These are phyloP conservation scores for Blumeriella jaapii DNA, from an alignment of 2,329 filamentous ascomycete species.

Conservation along the genomic window DNA sequence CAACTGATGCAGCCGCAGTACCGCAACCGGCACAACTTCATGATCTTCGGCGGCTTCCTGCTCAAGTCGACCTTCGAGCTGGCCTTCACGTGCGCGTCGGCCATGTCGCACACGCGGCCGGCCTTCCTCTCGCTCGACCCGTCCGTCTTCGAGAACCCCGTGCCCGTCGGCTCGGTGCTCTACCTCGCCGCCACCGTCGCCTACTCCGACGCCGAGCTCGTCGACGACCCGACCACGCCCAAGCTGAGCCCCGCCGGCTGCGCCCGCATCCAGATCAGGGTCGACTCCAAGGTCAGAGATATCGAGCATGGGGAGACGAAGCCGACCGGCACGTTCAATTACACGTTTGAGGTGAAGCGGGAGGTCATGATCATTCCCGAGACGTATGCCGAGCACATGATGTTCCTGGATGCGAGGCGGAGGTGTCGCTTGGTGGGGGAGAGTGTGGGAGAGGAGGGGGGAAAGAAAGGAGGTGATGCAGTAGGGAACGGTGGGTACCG, in stretches of 20 bases:
- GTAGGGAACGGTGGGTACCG: constrained; percentile 3
- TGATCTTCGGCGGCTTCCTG: constrained; percentile 65
- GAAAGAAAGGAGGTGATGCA: constrained; percentile 12
- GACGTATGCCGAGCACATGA: constrained; percentile 29
- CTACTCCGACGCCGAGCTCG: constrained; percentile 50
- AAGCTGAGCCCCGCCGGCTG: constrained; percentile 31
- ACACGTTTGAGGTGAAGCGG: constrained; percentile 56
- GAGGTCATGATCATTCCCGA: constrained; percentile 54
- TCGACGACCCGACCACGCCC: constrained; percentile 20
- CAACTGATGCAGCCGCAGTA: constrained; percentile 65
- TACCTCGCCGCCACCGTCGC: constrained; percentile 58
- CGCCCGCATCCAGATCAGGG: constrained; percentile 54
- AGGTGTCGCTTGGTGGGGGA: constrained; percentile 14
- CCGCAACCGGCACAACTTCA: constrained; percentile 58
- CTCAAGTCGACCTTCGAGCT: constrained; percentile 62
- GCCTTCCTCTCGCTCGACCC: constrained; percentile 60
- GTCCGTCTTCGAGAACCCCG: constrained; percentile 59
- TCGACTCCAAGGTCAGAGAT: constrained; percentile 57
- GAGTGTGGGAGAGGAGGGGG: constrained; percentile 1
- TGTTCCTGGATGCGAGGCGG: constrained; percentile 30
- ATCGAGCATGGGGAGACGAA: constrained; percentile 57
- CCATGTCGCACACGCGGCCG: constrained; percentile 54
- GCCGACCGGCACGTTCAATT: constrained; percentile 61
- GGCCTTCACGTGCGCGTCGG: constrained; percentile 59
- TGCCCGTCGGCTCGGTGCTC: constrained; percentile 58